Evolutionary conservation across 257 asterid genomes (phyloP), one percentile per base, ranked within the genome.

Genomic region (Rubia yunnanensis): DNA sequence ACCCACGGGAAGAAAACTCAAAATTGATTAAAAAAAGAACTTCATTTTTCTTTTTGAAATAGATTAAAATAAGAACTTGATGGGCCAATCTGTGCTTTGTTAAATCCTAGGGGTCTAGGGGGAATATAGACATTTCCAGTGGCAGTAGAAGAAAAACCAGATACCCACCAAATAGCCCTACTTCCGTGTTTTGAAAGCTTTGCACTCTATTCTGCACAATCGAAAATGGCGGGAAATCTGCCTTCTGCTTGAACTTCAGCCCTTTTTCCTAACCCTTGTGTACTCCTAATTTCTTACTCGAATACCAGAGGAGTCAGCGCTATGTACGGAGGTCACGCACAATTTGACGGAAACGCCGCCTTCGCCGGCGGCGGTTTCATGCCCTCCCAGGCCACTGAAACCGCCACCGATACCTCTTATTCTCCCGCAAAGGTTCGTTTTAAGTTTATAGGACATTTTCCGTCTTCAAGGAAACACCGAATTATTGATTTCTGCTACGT

Each of bases 291-390:
- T 63, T 34, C 13, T 58, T 15, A 15, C 31, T 20, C 60, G 22
- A 15, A 26, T 31, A 15, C 44, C 1, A 8, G 44, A 27, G 41
- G 15, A 48, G 17, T 34, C 69, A 62, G 72, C 59, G 61, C 73
- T 55, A 89, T 91, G 98, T 83, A 82, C 61, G 88, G 79, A 7
- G 81, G 86, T 10, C 74, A 77, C 36, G 77, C 52, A 71, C 80
- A 81, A 36, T 92, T 92, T 74, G 96, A 89, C 53, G 89, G 95
- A 55, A 83, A 81, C 89, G 97, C 97, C 41, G 96, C 97, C 80
- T 92, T 92, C 82, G 79, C 96, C 59, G 99, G 99, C 77, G 95
- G 94, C 20, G 99, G 97, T 53, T 92, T 89, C 74, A 92, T 92
- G 96, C 97, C 96, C 14, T 89, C 99, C 57, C 97, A 89, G 83